Base-by-base conservation (phyloP, 2,329 filamentous ascomycete species). In the Fusarium heterosporum region DNA sequence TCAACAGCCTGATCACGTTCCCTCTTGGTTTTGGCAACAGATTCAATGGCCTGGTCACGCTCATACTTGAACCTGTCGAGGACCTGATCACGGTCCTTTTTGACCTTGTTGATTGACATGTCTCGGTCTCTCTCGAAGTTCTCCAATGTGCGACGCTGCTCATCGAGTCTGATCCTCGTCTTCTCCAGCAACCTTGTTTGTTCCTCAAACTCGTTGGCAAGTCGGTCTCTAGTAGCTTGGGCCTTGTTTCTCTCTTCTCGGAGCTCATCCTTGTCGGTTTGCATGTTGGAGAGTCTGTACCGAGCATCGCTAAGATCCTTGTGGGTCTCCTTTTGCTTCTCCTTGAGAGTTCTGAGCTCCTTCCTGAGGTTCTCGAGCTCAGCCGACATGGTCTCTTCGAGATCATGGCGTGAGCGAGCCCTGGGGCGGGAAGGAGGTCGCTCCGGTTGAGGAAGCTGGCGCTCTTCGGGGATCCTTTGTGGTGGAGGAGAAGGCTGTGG, bases 241-340 rank as follows among this genome's bases (percentile, higher is more conserved):
- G 64, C 69, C 60, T 70, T 72, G 63, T 70, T 72, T 6, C 70
- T 63, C 51, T 72, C 72, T 7, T 69, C 52, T 12, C 67, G 56
- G 4, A 73, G 69, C 49, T 73, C 70, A 14, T 73, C 70, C 26
- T 72, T 73, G 53, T 73, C 72, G 16, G 58, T 66, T n/a, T 73
- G 70, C 30, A 72, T 54, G 34, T 43, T 55, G 4, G 69, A 63
- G n/a, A 73, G 61, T 29, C 66, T 61, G 30, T 69, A 55, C 3
- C 72, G 67, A 19, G 72, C 69, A 8, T 73, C 72, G 6, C 71
- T 63, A 2, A 73, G 63, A 16, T 73, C 72, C 54, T 66, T 70
- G 30, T 48, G 50, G 0, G 67, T 61, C 11, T 70, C 63, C n/a
- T 71, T 71, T 40, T 71, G 66, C 55, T 72, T 68, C 32, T 63